These are phyloP conservation scores for Alternaria sp. DNA, from an alignment of 2,329 filamentous ascomycete species.

Conservation along the genomic window DNA sequence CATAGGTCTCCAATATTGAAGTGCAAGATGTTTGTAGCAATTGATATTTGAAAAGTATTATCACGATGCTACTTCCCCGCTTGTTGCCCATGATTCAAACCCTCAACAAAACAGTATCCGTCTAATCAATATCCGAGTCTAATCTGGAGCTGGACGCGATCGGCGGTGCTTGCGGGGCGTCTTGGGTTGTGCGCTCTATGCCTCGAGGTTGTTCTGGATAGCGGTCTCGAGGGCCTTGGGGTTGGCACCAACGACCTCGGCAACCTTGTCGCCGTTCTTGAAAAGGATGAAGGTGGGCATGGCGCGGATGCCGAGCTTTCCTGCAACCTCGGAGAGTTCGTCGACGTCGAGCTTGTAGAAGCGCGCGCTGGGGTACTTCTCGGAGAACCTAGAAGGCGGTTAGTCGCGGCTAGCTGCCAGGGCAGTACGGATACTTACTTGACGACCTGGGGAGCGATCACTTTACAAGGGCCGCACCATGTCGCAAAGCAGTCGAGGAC, in stretches of 20 bases:
- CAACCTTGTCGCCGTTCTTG: constrained; percentile 76
- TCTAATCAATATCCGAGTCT: constrained; percentile 14
- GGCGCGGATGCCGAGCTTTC: constrained; percentile 80
- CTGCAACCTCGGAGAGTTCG: constrained; percentile 74
- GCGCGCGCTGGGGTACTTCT: constrained; percentile 65
- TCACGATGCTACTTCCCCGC: constrained; percentile 22
- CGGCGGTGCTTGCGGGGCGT: constrained; percentile 5
- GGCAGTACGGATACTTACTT: constrained; percentile 56
- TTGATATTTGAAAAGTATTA: constrained; percentile 20
- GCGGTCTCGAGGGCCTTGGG: constrained; percentile 67
- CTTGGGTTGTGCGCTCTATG: constrained; percentile 16
- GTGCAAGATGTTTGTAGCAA: neutral
- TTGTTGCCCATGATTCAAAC: neutral
- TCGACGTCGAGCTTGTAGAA: constrained; percentile 96
- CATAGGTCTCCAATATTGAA: neutral
- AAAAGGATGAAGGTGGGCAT: constrained; percentile 94
- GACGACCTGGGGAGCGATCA: constrained; percentile 77
- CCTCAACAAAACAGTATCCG: neutral
- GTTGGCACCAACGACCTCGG: constrained; percentile 81
- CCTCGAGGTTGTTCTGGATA: constrained; percentile 50
- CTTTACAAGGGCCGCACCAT: constrained; percentile 96
- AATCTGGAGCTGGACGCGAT: constrained; percentile 13
- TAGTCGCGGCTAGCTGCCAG: neutral
- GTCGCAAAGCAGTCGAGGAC: constrained; percentile 86
- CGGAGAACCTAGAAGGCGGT: constrained; percentile 59